Base-by-base conservation (phyloP, 352 stramenopile genomes). In the Pythium volutum region DNA sequence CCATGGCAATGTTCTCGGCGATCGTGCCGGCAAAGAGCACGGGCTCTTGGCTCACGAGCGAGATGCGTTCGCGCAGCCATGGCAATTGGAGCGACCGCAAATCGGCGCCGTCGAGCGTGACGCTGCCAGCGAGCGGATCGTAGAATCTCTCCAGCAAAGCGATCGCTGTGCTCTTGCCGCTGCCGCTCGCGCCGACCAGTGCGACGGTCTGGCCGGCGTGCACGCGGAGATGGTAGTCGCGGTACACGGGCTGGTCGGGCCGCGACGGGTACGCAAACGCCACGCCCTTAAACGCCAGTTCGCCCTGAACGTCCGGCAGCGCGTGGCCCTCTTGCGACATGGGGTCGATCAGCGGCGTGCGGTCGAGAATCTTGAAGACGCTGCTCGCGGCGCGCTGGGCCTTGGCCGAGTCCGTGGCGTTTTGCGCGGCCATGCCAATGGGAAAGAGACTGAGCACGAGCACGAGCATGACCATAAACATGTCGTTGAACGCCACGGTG, bases 101-200 rank as follows among this genome's bases (percentile, higher is more conserved):
- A 49, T 91, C 73, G 4, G 60, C 42, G 34, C 76, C 76, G 55
- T 95, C 78, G 38, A 97, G 57, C 7, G 43, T 38, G 20, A 97
- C 81, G 11, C 34, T 38, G 12, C 74, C 46, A 23, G 57, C 25
- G 34, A 48, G n/a, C 48, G 69, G 55, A 50, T 95, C 81, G 64
- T 95, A 95, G 29, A 56, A 88, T 38, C 87, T 72, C 59, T 93
- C 66, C 16, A 95, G 51, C 0, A 97, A 59, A 14, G 70, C 65
- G 23, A 89, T 77, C 29, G 80, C 78, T 29, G 83, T 95, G 55
- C 58, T 81, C 68, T 97, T 97, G 45, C 89, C 89, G 49, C 74
- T 89, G 26, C 88, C 88, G 59, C 62, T 85, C 23, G 75, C 60
- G 5, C 92, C 92, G 23, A 97, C 85, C 6, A 98, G 64, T 9